phyloP scores from a whole-genome alignment of 371 early-diverging fungal genomes.

The Parasitella parasitica region DNA sequence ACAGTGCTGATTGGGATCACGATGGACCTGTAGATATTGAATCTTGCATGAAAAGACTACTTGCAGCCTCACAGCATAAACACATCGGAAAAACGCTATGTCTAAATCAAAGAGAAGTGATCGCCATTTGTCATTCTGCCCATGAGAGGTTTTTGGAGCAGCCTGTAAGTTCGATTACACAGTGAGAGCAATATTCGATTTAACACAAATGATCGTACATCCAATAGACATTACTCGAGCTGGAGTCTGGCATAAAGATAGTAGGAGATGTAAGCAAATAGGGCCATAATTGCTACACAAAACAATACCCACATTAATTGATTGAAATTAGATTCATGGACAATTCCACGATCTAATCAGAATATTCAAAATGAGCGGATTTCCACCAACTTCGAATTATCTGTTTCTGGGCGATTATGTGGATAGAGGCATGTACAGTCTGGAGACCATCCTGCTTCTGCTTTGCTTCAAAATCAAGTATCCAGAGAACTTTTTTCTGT shows the following conservation, averaged over 20 bases:
- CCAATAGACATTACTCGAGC: constrained; percentile 76
- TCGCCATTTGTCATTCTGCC: constrained; percentile 80
- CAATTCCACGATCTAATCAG: constrained; percentile 89
- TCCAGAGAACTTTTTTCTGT: constrained; percentile 93
- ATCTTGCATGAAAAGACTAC: constrained; percentile 77
- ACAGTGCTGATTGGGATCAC: too few species aligned
- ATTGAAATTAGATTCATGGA: constrained; percentile 71
- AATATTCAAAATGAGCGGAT: constrained; percentile 85
- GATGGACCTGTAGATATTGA: constrained; percentile 61
- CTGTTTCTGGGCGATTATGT: constrained; percentile 98
- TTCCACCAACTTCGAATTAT: constrained; percentile 84
- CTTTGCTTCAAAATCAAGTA: constrained; percentile 96
- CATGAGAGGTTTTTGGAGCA: constrained; percentile 90
- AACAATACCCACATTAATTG: not conserved
- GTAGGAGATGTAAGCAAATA: constrained; percentile 73
- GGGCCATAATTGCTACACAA: not conserved
- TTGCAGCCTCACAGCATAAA: constrained; percentile 67
- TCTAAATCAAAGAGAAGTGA: constrained; percentile 80
- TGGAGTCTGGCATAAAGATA: constrained; percentile 94
- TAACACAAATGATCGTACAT: too few species aligned
- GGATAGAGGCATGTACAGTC: constrained; percentile 92
- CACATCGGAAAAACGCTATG: constrained; percentile 70
- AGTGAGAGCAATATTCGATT: too few species aligned
- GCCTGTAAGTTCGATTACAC: constrained; percentile 50
- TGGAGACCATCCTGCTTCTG: constrained; percentile 93